Conservation (phyloP, 2,329 filamentous ascomycete genomes). For the Metarhizium guizhouense region DNA sequence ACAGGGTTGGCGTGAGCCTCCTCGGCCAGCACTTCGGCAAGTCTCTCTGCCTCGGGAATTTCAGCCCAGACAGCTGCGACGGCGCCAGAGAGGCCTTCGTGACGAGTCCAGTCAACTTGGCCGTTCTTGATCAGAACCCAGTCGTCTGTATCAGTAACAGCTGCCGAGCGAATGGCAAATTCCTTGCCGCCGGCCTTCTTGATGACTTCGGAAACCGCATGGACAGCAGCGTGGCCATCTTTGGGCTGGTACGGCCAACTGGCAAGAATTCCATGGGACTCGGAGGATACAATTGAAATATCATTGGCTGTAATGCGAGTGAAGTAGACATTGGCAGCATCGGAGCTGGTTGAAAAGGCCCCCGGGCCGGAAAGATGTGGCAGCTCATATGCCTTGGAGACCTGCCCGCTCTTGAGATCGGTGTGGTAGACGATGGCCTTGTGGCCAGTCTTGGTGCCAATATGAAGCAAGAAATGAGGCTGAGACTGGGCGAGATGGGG, state of each 20-base stretch:
- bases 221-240: slow-evolving; percentile 39
- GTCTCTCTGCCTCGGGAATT: slow-evolving; percentile 59
- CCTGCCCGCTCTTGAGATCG: slow-evolving; percentile 57
- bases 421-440: slow-evolving; percentile 84
- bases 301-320: slow-evolving; percentile 71
- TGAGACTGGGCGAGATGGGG: slow-evolving; percentile 62
- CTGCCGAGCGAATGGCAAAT: slow-evolving; percentile 70
- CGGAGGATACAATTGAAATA: slow-evolving; percentile 64
- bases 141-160: slow-evolving; percentile 58
- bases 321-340: slow-evolving; percentile 79
- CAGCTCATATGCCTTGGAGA: slow-evolving; percentile 73
- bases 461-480: slow-evolving; percentile 81
- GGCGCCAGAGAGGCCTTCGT: slow-evolving; percentile 74
- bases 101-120: slow-evolving; percentile 67
- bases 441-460: slow-evolving; percentile 58
- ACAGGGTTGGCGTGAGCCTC: slow-evolving; percentile 77
- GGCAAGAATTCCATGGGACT: slow-evolving; percentile 65
- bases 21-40: slow-evolving; percentile 73
- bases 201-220: slow-evolving; percentile 75
- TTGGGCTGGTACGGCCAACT: slow-evolving; percentile 56
- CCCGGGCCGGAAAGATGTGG: slow-evolving; percentile 62
- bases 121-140: slow-evolving; percentile 83
- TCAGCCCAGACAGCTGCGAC: slow-evolving; percentile 75
- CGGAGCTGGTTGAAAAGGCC: slow-evolving; percentile 69
- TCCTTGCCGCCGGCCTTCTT: slow-evolving; percentile 53